Base-by-base conservation (phyloP, 192 early-diverging fungal species). In the Gigaspora rosea region DNA sequence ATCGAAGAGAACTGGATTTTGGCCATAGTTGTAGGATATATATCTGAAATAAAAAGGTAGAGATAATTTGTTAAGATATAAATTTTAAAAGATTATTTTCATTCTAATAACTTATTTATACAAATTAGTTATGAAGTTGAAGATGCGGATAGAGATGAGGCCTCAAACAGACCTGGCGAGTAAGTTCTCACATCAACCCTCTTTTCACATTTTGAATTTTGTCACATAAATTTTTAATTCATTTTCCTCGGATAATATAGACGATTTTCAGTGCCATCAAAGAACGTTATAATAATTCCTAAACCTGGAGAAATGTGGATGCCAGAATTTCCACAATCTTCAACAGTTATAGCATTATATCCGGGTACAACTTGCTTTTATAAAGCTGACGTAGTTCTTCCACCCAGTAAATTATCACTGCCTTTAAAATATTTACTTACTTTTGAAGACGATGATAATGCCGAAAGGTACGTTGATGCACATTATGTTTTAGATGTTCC, bases 361-460 rank as follows among this genome's bases (percentile, higher is more conserved):
- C 88, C 86, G 11, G 81, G 78, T 5, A 86, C 88, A 1, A 89
- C 88, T 12, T 87, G 86, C 58, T 89, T 89, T 74, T 89, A 89
- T 66, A 82, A 83, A 52, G 88, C 86, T 7, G 81, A 78, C 13
- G 83, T 89, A 8, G 76, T 86, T 1, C 68, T 81, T 6, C 70
- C 84, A 18, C 86, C 86, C 10, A 85, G 81, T 64, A 87, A 89
- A 83, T 83, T 85, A 81, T 74, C 12, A 56, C 15, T 5, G 2
- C 56, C 18, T 27, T 46, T 32, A 36, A 27, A 56, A 56, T 72
- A 72, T 57, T 15, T 56, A 15, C 32, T 72, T 51, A 50, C 10
- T 20, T 72, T 72, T 57, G 71, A 72, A 36, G 70, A 72, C 27
- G 51, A 72, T 72, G 27, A 56, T 47, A 16, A 36, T n/a, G 22